phyloP scores from a whole-genome alignment of 2,329 filamentous ascomycete species.

The Aspergillus fijiensis region DNA sequence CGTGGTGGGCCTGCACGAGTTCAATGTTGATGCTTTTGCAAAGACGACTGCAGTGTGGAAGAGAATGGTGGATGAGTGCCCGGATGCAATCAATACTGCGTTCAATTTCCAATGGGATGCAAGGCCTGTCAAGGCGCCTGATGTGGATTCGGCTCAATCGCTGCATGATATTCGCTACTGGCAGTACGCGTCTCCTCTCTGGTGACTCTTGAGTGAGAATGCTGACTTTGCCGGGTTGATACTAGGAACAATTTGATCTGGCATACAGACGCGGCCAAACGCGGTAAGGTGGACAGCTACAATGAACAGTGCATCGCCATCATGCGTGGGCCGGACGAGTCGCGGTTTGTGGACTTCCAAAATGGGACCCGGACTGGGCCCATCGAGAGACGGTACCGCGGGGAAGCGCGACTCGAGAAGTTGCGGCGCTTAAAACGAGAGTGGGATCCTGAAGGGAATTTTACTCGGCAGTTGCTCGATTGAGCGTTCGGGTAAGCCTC shows the following conservation, averaged over 20 bases:
- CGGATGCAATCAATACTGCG: background rate
- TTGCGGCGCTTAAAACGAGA: background rate
- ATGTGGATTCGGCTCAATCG: background rate
- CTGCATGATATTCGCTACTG: constrained; percentile 4
- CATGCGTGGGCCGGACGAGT: background rate
- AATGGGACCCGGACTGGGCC: background rate
- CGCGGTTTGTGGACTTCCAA: background rate
- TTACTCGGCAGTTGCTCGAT: background rate
- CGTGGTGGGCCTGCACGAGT: background rate
- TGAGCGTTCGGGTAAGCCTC: background rate
- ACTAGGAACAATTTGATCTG: background rate
- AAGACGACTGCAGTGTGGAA: background rate
- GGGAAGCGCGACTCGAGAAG: background rate
- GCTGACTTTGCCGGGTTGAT: background rate
- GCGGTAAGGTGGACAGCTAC: background rate
- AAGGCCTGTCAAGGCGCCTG: background rate
- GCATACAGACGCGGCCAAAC: background rate
- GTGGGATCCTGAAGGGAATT: background rate
- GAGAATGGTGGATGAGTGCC: background rate
- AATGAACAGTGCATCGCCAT: background rate
- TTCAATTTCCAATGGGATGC: constrained; percentile 4
- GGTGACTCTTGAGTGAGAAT: no score
- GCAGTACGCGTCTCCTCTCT: background rate
- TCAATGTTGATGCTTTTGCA: background rate
- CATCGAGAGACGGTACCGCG: background rate